Conservation (phyloP, 768 basidiomycete genomes). For the Epithele typhae region DNA sequence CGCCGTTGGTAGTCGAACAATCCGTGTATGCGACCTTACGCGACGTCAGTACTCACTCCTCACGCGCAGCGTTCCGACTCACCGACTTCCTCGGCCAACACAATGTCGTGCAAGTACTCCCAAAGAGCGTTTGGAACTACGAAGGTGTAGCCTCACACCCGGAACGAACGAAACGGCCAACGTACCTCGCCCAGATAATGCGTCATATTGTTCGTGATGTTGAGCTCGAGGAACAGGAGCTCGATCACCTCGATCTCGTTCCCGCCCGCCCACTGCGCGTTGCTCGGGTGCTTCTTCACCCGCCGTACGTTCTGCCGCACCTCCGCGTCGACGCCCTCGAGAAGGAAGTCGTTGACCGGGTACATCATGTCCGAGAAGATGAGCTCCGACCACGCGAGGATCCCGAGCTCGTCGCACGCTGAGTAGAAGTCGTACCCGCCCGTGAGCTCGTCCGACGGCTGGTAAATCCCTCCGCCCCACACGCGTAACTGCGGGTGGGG, state of each 20-base stretch:
- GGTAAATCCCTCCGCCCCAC: conserved; percentile 51
- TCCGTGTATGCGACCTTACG: conserved; percentile 57
- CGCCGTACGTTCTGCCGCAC: conserved; percentile 54
- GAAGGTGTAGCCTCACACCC: no score
- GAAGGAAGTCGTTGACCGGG: conserved; percentile 49
- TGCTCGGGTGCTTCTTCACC: conserved; percentile 52
- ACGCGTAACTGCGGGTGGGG: conserved; percentile 40
- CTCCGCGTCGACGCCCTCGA: conserved; percentile 49
- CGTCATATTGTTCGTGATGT: no score
- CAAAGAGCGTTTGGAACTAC: conserved; percentile 50
- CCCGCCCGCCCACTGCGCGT: conserved; percentile 58
- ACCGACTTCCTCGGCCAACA: conserved; percentile 48
- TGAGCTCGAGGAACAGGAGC: no score
- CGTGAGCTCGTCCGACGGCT: conserved; percentile 28
- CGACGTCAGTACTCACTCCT: background rate
- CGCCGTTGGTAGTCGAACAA: conserved; percentile 54
- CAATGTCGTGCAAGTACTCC: conserved; percentile 47
- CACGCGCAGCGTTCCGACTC: conserved; percentile 4
- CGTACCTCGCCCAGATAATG: conserved; percentile 47
- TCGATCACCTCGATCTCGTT: conserved; percentile 58
- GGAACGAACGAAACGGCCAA: background rate
- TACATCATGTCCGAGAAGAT: conserved; percentile 56
- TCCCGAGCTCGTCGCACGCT: conserved; percentile 55
- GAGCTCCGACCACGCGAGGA: conserved; percentile 59
- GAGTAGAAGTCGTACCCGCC: conserved; percentile 56